Base-by-base conservation (phyloP, 306 rosid species). In the Quercus mongolica region DNA sequence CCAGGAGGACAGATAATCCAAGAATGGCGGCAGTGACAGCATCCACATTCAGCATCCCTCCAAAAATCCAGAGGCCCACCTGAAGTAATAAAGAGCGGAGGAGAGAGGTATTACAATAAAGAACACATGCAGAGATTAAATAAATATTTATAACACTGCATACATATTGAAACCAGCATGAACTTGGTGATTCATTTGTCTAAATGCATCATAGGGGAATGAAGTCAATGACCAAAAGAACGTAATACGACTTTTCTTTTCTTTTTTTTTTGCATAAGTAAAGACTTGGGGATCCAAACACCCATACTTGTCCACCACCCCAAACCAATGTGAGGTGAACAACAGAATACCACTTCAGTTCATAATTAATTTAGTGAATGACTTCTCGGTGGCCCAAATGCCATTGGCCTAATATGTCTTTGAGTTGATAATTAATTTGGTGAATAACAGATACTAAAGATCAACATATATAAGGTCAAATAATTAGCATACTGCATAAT, bases 41-140 rank as follows among this genome's bases (percentile, higher is more conserved):
- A 78, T 96, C 99, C 67, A 96, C 73, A 59, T 85, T 83, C 70
- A 96, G 79, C 54, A 80, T 3, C 83, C 96, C 96, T 73, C 99
- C 99, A 80, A 91, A 96, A 76, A 96, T 57, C 99, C 99, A 96
- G 76, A 96, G 98, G 51, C 99, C 98, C 59, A 93, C 99, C 98
- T 93, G 89, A 56, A 61, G 56, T 49, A 52, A 21, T 74, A 73
- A 51, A 68, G 68, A 64, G 35, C 52, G 80, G 79, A 78, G 68
- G 61, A 23, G 63, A 61, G 62, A 28, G 3, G 25, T 41, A 38
- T 82, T 7, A 80, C 61, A 5, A 31, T 38, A 63, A 72, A 73
- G 68, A 51, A 51, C 6, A n/a, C 76, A 19, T 17, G n/a, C 7
- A 17, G n/a, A 77, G 69, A 54, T 41, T 26, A 72, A 44, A 61